These are phyloP conservation scores for Reutealis trisperma DNA, from an alignment of 345 rosid species.

Conservation along the genomic window DNA sequence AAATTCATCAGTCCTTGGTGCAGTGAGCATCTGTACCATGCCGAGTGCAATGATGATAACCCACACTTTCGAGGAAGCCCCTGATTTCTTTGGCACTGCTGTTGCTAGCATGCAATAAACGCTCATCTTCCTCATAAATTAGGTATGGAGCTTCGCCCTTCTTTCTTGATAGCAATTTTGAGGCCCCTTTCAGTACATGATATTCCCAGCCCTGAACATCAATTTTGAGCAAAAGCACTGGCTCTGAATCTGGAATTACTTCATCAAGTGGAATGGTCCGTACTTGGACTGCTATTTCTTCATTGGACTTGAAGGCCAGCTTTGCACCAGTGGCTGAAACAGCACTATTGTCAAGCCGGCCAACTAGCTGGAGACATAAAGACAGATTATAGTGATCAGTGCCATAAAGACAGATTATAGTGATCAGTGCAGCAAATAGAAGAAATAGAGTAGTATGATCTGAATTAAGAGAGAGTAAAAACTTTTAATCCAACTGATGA, in stretches of 20 bases:
- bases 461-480: background rate
- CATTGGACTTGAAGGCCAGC: conserved; percentile 90
- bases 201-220: conserved; percentile 99
- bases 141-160: conserved; percentile 79
- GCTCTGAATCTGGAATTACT: conserved; percentile 56
- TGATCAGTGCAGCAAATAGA: background rate
- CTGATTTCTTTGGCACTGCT: conserved; percentile 79
- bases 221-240: conserved; percentile 71
- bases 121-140: conserved; percentile 93
- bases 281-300: conserved; percentile 87
- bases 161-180: conserved; percentile 69
- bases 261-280: conserved; percentile 82
- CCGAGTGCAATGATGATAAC: conserved; percentile 66
- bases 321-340: conserved; percentile 88
- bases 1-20: conserved; percentile 31
- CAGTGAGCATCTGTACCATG: conserved; percentile 87
- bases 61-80: conserved; percentile 62
- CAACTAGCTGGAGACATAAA: conserved; percentile 64
- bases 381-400: background rate
- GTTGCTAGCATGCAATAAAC: conserved; percentile 83
- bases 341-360: conserved; percentile 95
- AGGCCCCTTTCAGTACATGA: conserved; percentile 86
- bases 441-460: background rate
- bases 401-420: background rate
- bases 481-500: background rate